Evolutionary conservation across 2,329 filamentous ascomycete species (phyloP), one percentile per base, ranked within the genome.

Genomic region (Sclerotinia sclerotiorum): DNA sequence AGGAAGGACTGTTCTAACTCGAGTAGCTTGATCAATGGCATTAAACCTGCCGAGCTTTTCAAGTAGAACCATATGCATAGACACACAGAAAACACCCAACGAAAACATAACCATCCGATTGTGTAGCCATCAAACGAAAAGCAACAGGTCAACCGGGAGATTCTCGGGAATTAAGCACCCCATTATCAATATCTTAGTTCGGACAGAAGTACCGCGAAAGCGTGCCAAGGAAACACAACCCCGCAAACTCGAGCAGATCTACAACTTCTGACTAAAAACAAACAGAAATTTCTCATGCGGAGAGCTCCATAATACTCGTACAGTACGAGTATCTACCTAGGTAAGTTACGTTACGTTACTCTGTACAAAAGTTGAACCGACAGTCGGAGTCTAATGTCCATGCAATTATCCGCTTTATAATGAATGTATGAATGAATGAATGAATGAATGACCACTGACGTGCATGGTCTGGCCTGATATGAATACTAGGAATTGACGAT

Each of bases 141-240:
- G 32, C 2, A 42, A 42, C 7, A 13, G 10, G 39, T 42, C n/a
- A 6, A 27, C n/a, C 55, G 35, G 55, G 7, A 42, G 13, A 19
- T 27, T 42, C 13, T 57, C 32, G 55, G 32, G 29, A 27, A 19
- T 27, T 19, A 27, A 42, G 27, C 54, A 39, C 21, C 35, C 32
- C 52, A 39, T 57, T 57, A 21, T 24, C 11, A 39, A 39, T 24
- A 8, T 57, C 55, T 57, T 35, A n/a, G 32, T 35, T 57, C 55
- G 55, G 55, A 32, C 55, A 57, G 55, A 57, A 42, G 35, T 42
- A 57, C 35, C 35, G 55, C 55, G 55, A 57, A 57, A 24, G 32
- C 39, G 7, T 27, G 55, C 55, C 55, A 57, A 57, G 55, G 13
- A 42, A 17, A 24, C 35, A 5, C 35, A 57, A 57, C 55, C 55